Evolutionary conservation across 495 filamentous ascomycete species (phyloP), one percentile per base, ranked within the genome.

Genomic region (Astrocystis sublimbata): DNA sequence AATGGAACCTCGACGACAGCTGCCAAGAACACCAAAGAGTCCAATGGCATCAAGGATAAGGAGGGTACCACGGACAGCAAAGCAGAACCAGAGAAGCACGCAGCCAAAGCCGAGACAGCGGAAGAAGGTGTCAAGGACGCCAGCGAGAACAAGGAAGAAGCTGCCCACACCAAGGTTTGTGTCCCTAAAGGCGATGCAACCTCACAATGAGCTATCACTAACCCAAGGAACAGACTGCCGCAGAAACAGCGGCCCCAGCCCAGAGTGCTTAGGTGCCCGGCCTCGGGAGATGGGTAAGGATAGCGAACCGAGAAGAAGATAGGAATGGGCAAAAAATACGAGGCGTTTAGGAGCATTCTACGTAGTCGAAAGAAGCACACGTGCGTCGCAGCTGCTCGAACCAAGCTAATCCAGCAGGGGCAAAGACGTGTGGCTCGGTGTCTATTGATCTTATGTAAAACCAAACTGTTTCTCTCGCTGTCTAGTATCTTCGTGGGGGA

Each of bases 11-110:
- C 62, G 9, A 55, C 40, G 12, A 46, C 55, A 58, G 52, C 61
- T 53, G 76, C 75, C 23, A 88, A 88, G 50, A 85, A 82, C 26
- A 68, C 78, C 35, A 87, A 88, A 49, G 85, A 84, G 26, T 69
- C 78, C 64, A 83, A 85, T 51, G 81, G 81, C 10, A 76, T 77
- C 7, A 76, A 77, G 65, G 76, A 83, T 6, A 76, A 77, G 65
- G 76, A 83, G 26, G 76, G 75, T 17, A 58, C 60, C 31, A 78
- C 84, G 3, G 71, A 77, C 33, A 73, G 77, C 35, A 79, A 80
- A 67, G 64, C 62, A 9, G 58, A 66, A 13, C 2, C 53, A 4
- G 73, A 78, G 45, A 74, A 63, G 74, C 82, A 74, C 68, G 71
- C 66, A 64, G 76, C 79, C 70, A 68, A 75, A 12, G 67, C 78